Evolutionary conservation across 306 rosid species (phyloP), one percentile per base, ranked within the genome.

Genomic region (Geum urbanum): DNA sequence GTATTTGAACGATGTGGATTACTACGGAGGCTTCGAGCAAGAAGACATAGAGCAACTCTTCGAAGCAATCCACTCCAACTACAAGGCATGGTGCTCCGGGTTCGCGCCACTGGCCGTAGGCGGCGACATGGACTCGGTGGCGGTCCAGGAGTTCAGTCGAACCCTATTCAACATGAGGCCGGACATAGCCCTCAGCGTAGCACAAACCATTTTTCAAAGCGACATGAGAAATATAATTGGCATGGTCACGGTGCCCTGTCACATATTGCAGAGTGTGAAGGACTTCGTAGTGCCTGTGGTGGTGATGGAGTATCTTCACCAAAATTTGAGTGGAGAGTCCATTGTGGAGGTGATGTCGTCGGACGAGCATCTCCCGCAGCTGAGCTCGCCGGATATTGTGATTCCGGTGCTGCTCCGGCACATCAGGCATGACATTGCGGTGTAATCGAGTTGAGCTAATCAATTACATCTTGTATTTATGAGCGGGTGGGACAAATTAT

Each of bases 141-240:
- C 91, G 9, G 91, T 89, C 35, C 97, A 91, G 49, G 97, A 91
- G 70, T 91, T 91, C 39, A 91, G 97, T 55, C 73, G 97, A 52
- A 91, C 97, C n/a, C 71, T 89, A 43, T 91, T 91, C 87, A 91
- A 85, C 74, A 91, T 91, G 96, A 53, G 97, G 18, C 97, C 96
- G 0, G 97, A 91, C 85, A 91, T 89, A 74, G 96, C 94, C 6
- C 66, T 91, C 12, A 70, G 83, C 12, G 87, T 91, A 20, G 84
- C 82, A 0, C 81, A 77, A 5, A 79, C 89, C 39, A 91, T 89
- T 60, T 91, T 91, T 65, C 91, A 84, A 49, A 82, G 90, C 74
- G 97, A 91, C 22, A 72, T 84, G 90, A 85, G 97, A 69, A 81
- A 78, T 14, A 45, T 89, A 2, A 78, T 91, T 22, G 15, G 64